A percentile compares a stretch with the other conserved stretches of the same genome.
phyloP scores from a whole-genome alignment of 768 basidiomycete species.

The Thelephora aurantiotincta region DNA sequence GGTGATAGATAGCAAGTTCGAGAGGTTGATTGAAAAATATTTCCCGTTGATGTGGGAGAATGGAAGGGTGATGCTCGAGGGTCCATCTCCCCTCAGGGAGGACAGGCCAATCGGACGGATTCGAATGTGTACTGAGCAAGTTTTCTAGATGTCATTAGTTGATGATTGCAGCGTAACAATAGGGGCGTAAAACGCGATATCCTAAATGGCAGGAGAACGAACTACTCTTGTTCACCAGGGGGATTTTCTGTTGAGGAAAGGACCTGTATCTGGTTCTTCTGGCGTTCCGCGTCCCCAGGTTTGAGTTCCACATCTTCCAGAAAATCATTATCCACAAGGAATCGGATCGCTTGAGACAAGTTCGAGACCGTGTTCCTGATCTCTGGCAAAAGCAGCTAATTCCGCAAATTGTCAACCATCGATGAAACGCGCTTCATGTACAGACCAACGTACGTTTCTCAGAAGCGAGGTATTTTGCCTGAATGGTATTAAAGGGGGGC shows the following conservation, averaged over 20 bases:
- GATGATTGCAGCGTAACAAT: too few relatives aligned
- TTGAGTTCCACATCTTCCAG: constrained; percentile 64
- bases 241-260: constrained; percentile 12
- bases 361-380: constrained; percentile 83
- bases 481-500: constrained; percentile 48
- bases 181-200: too few relatives aligned
- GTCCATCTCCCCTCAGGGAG: too few relatives aligned
- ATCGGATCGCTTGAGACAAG: constrained; percentile 83
- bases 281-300: constrained; percentile 50
- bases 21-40: too few relatives aligned
- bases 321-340: constrained; percentile 84
- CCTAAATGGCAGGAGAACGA: too few relatives aligned
- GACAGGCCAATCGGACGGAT: too few relatives aligned
- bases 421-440: neutral
- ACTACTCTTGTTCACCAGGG: too few relatives aligned
- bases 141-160: too few relatives aligned
- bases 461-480: constrained; percentile 55
- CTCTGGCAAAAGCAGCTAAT: constrained; percentile 68
- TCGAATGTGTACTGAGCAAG: too few relatives aligned
- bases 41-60: too few relatives aligned
- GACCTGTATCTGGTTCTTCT: constrained; percentile 49
- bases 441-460: constrained; percentile 46
- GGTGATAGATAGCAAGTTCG: too few relatives aligned
- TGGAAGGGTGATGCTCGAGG: too few relatives aligned
- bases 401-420: constrained; percentile 3